Evolutionary conservation across 306 rosid genomes (phyloP).

Genomic region (Arachis stenosperma): DNA sequence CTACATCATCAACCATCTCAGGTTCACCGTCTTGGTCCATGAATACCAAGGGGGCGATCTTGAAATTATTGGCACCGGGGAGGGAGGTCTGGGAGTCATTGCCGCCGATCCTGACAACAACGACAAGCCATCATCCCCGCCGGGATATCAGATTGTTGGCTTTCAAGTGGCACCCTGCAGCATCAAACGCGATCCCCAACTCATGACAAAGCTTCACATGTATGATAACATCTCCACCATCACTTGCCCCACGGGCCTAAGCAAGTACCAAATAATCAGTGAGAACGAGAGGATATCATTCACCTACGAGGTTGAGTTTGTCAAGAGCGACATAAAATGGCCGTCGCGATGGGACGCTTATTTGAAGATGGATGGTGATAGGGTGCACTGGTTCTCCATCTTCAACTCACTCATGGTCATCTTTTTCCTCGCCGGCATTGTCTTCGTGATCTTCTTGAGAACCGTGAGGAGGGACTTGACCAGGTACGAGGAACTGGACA

Average conservation of each 20-base stretch:
- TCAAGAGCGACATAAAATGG: conserved; percentile 84
- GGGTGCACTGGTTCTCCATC: conserved; percentile 88
- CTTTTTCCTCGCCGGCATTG: conserved; percentile 91
- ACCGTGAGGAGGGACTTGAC: conserved; percentile 97
- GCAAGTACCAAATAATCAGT: conserved; percentile 73
- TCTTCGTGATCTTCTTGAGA: conserved; percentile 88
- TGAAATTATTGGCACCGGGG: conserved; percentile 90
- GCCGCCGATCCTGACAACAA: conserved; percentile 64
- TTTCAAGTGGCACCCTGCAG: conserved; percentile 89
- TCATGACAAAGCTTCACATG: conserved; percentile 54
- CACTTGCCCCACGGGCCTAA: conserved; percentile 67
- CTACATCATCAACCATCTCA: conserved; percentile 89
- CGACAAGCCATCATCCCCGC: conserved; percentile 45
- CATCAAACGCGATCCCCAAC: conserved; percentile 62
- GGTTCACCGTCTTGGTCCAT: conserved; percentile 82
- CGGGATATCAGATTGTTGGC: conserved; percentile 93
- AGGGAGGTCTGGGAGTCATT: conserved; percentile 85
- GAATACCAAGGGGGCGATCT: conserved; percentile 86
- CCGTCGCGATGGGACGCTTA: conserved; percentile 99
- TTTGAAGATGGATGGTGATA: conserved; percentile 93
- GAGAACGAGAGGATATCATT: conserved; percentile 81
- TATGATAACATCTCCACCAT: conserved; percentile 47
- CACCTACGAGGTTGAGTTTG: conserved; percentile 90
- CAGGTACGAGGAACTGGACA: conserved; percentile 52
- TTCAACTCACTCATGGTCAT: conserved; percentile 78